These are phyloP conservation scores for Trematosphaeria pertusa DNA, from an alignment of 2,329 filamentous ascomycete genomes.

Conservation along the genomic window DNA sequence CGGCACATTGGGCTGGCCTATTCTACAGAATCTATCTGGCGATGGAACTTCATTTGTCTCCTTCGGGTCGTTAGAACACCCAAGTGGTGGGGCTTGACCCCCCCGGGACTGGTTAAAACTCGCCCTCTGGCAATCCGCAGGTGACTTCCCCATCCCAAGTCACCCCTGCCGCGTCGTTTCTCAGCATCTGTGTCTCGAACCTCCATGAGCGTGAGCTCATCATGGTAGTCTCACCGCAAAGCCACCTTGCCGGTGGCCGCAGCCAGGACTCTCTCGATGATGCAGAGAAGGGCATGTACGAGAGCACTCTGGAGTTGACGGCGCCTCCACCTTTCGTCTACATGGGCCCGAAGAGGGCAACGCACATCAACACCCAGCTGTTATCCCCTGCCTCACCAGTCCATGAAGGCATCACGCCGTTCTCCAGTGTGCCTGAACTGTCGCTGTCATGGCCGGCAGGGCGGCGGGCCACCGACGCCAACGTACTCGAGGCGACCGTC, in stretches of 20 bases:
- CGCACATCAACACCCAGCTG: slow-evolving; percentile 17
- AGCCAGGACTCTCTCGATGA: slow-evolving; percentile 37
- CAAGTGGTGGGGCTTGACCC: slow-evolving; percentile 32
- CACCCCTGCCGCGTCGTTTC: slow-evolving; percentile 28
- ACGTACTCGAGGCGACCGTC: slow-evolving; percentile 18
- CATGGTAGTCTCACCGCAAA: slow-evolving; percentile 31
- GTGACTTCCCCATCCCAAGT: slow-evolving; percentile 24
- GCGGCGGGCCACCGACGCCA: slow-evolving; percentile 24
- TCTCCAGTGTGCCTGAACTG: slow-evolving; percentile 41
- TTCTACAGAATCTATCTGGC: slow-evolving; percentile 21
- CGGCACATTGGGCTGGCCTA: slow-evolving; percentile 28
- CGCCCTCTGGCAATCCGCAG: slow-evolving; percentile 26
- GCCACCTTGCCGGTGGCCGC: slow-evolving; percentile 16
- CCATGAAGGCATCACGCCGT: slow-evolving; percentile 43
- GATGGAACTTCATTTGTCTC: slow-evolving; percentile 21
- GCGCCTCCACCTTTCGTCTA: slow-evolving; percentile 38
- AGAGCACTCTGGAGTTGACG: slow-evolving; percentile 28
- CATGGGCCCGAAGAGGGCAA: slow-evolving; percentile 21
- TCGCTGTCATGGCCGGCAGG: slow-evolving; percentile 30
- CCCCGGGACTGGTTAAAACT: slow-evolving; percentile 33
- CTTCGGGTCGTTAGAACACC: slow-evolving; percentile 12
- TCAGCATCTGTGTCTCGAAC: slow-evolving; percentile 29
- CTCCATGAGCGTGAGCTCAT: slow-evolving; percentile 15
- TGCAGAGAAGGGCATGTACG: slow-evolving; percentile 43
- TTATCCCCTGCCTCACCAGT: slow-evolving; percentile 34